These are phyloP conservation scores for Scenedesmus sp. DNA, from an alignment of 163 green algal genomes.

Conservation along the genomic window DNA sequence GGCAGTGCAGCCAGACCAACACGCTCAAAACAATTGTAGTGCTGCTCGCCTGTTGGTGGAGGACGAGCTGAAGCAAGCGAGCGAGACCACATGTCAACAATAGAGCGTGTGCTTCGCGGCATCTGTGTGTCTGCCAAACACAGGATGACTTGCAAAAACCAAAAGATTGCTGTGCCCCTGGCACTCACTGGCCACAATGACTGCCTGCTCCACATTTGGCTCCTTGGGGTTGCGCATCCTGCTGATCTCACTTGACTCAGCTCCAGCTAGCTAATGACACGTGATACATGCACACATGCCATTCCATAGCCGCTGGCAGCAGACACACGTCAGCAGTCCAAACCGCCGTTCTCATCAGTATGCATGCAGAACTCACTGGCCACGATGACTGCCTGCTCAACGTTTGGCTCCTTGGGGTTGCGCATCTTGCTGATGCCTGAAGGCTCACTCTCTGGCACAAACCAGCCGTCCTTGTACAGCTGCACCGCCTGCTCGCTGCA, in stretches of 20 bases:
- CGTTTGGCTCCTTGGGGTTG: constrained; percentile 83
- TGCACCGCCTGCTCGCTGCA: constrained; percentile 53
- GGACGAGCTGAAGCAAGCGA: no score
- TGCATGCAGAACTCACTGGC: constrained; percentile 51
- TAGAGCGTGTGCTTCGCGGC: no score
- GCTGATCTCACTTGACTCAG: constrained; percentile 59
- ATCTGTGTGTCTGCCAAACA: neutral
- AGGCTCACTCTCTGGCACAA: constrained; percentile 42
- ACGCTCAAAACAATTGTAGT: neutral
- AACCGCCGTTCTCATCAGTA: no score
- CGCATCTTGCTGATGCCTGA: constrained; percentile 71
- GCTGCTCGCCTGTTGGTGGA: no score
- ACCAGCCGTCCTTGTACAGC: constrained; percentile 57
- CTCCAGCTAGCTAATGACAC: neutral
- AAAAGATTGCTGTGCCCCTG: neutral
- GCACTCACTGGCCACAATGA: constrained; percentile 79
- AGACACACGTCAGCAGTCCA: neutral
- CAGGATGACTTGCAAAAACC: neutral
- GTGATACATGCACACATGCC: neutral
- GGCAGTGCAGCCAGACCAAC: neutral
- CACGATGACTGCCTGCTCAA: constrained; percentile 84
- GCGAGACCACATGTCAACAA: no score
- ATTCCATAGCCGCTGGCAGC: neutral
- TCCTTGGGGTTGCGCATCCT: constrained; percentile 84
- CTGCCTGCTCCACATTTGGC: constrained; percentile 70